These are phyloP conservation scores for Phyllosticta citriasiana DNA, from an alignment of 2,329 filamentous ascomycete species.

Conservation along the genomic window DNA sequence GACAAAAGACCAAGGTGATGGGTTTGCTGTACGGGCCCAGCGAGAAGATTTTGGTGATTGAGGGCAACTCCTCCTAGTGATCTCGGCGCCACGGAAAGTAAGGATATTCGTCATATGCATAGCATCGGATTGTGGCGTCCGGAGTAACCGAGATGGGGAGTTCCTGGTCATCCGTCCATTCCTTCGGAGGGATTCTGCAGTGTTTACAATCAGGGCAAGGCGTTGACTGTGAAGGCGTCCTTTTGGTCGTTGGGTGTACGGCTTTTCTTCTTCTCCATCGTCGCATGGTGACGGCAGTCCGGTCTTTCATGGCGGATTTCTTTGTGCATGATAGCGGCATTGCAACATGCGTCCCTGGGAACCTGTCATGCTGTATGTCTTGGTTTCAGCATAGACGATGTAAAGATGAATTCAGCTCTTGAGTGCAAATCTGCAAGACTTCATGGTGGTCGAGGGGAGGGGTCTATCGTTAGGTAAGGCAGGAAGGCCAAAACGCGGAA, in stretches of 20 bases:
- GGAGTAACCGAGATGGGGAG: slow-evolving; percentile 6
- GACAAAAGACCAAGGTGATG: slow-evolving; percentile 75
- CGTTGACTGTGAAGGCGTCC: not conserved
- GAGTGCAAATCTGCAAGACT: not conserved
- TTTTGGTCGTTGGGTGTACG: slow-evolving; percentile 1
- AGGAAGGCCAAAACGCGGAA: not conserved
- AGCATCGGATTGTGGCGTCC: slow-evolving; percentile 1
- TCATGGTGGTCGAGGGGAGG: not conserved
- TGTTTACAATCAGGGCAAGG: not conserved
- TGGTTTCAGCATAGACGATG: slow-evolving; percentile 9
- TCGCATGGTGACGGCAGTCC: slow-evolving; percentile 5
- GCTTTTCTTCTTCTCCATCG: not conserved
- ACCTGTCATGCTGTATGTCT: slow-evolving; percentile 7
- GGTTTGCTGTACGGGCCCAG: slow-evolving; percentile 40
- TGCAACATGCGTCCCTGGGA: slow-evolving; percentile 5
- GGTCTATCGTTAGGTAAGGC: not conserved
- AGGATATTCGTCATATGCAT: slow-evolving; percentile 8
- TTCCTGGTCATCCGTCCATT: slow-evolving; percentile 6
- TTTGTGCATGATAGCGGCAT: slow-evolving; percentile 9
- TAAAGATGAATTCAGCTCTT: slow-evolving; percentile 3
- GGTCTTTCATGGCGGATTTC: not conserved
- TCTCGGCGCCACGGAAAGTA: slow-evolving; percentile 4
- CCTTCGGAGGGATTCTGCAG: not conserved
- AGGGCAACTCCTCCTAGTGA: slow-evolving; percentile 8
- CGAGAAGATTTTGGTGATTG: slow-evolving; percentile 8